A percentile compares a stretch with the other conserved stretches of the same genome.
phyloP scores from a whole-genome alignment of 768 basidiomycete species.

The Rhodotorula graminis region DNA sequence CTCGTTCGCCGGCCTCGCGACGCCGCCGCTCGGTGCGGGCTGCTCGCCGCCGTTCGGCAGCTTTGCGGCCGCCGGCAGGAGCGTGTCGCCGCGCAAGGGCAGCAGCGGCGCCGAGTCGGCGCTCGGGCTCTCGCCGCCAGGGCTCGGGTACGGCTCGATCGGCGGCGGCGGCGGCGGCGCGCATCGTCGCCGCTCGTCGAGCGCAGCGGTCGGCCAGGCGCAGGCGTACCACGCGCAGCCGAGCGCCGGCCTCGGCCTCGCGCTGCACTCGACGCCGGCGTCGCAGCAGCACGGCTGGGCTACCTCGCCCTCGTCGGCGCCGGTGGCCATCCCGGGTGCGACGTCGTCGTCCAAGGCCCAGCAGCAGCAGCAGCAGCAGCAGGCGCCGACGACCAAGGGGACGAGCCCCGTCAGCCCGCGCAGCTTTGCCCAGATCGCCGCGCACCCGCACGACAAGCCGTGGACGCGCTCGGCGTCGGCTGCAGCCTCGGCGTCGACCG shows the following conservation, averaged over 20 bases:
- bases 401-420: too few species aligned
- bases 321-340: too few species aligned
- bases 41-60: neutral
- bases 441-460: too few species aligned
- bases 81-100: neutral
- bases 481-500: too few species aligned
- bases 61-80: neutral
- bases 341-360: too few species aligned
- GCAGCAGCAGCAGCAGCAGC: too few species aligned
- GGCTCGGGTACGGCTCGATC: neutral
- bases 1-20: neutral
- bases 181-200: neutral
- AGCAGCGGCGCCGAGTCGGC: too few species aligned
- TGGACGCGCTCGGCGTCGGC: too few species aligned
- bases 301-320: neutral
- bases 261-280: neutral
- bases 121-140: neutral
- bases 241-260: neutral
- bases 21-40: neutral
- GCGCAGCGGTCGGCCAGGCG: neutral
- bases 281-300: neutral
- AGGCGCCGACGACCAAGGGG: too few species aligned
- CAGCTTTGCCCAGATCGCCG: too few species aligned
- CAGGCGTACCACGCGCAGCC: neutral
- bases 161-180: neutral